Evolutionary conservation across 768 basidiomycete genomes (phyloP), one percentile per base, ranked within the genome.

Genomic region (Tricholoma hemisulphureum): DNA sequence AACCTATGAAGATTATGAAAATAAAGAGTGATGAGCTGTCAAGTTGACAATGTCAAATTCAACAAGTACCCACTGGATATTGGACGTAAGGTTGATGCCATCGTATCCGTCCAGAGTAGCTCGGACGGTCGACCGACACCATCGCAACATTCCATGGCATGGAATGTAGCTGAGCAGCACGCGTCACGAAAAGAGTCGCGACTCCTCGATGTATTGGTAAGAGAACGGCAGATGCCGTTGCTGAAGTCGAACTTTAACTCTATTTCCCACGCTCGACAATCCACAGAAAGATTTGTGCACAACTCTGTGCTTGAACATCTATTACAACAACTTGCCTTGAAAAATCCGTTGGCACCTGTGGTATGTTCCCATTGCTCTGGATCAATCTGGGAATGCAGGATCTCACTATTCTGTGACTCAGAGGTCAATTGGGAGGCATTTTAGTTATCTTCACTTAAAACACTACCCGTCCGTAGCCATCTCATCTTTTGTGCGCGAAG

Each of bases 351-450:
- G 91, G 80, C 89, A 91, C 90, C 69, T 75, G 67, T 79, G 88
- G 89, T 88, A 71, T 39, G 80, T 75, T 43, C 18, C 20, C 55
- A 5, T 5, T 53, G 18, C 14, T 41, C 4, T 48, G 26, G 4
- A 29, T 26, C 32, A 7, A 2, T 48, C 5, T 34, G 32, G 28
- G 14, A 37, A 5, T 46, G 13, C 37, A 45, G 11, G n/a, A n/a
- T n/a, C 23, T 18, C 53, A 32, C n/a, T 50, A 13, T 24, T 28
- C 52, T 26, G 16, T 48, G 32, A 24, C 24, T 8, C 32, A 68
- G 67, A 91, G 91, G 91, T 89, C 91, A 93, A 90, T 90, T 67
- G 91, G 91, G 91, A 93, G 91, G 91, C 89, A 64, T 64, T 81
- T 79, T 84, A 78, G 73, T 71, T 70, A 72, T 65, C 62, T 66